A percentile compares a stretch with the other conserved stretches of the same genome.
phyloP scores from a whole-genome alignment of 768 basidiomycete genomes.

The Amanita subjunquillea region DNA sequence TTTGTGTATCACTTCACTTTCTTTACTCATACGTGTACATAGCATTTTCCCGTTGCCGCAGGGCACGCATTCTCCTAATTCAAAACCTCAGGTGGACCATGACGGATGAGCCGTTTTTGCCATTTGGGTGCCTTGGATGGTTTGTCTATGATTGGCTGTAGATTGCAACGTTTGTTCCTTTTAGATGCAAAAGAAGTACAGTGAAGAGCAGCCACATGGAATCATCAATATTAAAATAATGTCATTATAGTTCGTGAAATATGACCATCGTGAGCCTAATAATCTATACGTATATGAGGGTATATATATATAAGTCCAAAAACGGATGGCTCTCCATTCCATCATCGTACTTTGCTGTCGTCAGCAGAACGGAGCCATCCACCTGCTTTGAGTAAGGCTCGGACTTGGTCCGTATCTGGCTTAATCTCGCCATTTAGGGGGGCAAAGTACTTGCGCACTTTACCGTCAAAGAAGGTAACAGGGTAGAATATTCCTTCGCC shows the following conservation, averaged over 20 bases:
- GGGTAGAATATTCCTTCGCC: conserved; percentile 43
- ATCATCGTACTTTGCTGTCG: not conserved
- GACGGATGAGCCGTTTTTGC: not conserved
- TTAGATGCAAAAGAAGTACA: no score
- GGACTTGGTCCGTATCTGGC: conserved; percentile 38
- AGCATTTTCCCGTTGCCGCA: not conserved
- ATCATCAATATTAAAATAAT: conserved; percentile 12
- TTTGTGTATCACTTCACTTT: not conserved
- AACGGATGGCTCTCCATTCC: not conserved
- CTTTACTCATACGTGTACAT: not conserved
- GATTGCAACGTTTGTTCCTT: not conserved
- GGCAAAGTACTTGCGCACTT: conserved; percentile 49
- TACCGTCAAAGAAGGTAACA: conserved; percentile 33
- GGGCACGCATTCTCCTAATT: not conserved
- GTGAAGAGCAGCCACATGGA: conserved; percentile 65
- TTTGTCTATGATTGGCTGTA: not conserved
- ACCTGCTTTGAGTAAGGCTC: conserved; percentile 34
- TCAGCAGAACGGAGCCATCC: conserved; percentile 30
- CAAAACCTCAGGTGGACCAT: not conserved
- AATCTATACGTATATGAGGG: not conserved
- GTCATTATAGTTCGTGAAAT: not conserved
- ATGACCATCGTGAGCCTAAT: not conserved
- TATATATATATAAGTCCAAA: not conserved
- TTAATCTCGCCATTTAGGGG: conserved; percentile 61
- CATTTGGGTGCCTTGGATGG: not conserved